Percentiles rank a stretch among this genome's conserved stretches.
Evolutionary conservation across 352 stramenopile species (phyloP).

Genomic region (Pythium apleroticum): DNA sequence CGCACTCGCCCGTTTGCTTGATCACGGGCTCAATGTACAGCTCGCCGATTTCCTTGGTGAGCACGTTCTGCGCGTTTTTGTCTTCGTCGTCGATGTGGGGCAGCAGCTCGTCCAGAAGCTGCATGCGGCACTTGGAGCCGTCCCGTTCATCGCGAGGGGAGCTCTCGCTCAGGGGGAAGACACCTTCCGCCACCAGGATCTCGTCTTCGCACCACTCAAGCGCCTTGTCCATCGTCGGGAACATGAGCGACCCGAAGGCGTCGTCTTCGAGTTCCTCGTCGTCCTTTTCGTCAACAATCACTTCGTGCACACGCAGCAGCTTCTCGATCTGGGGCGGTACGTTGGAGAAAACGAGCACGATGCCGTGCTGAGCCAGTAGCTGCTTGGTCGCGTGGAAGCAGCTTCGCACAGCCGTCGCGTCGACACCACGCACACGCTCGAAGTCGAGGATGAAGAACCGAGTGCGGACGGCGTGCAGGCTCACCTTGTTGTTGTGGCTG

Average conservation of each 20-base stretch:
- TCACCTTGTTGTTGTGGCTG: conserved; percentile 17
- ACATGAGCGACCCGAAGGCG: conserved; percentile 61
- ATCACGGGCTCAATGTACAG: conserved; percentile 63
- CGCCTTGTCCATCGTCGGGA: conserved; percentile 80
- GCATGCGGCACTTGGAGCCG: conserved; percentile 35
- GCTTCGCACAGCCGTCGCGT: conserved; percentile 83
- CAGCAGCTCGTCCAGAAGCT: conserved; percentile 72
- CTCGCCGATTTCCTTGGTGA: conserved; percentile 67
- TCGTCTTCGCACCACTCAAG: conserved; percentile 89
- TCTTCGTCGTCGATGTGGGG: conserved; percentile 28
- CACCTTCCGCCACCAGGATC: conserved; percentile 64
- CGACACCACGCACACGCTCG: conserved; percentile 86
- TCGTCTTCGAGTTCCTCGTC: conserved; percentile 26
- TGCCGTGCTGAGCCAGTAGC: conserved; percentile 71
- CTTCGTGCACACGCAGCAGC: conserved; percentile 74
- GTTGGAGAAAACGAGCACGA: conserved; percentile 73
- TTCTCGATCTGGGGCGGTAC: conserved; percentile 68
- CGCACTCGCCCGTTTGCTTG: conserved; percentile 60
- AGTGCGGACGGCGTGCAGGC: conserved; percentile 68
- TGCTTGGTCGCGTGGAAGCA: conserved; percentile 89
- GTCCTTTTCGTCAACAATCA: conserved; percentile 64
- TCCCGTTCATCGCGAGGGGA: conserved; percentile 32
- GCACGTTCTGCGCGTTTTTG: conserved; percentile 17
- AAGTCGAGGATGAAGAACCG: conserved; percentile 90
- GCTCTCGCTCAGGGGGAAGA: conserved; percentile 67